These are phyloP conservation scores for Petrea volubilis DNA, from an alignment of 257 asterid genomes.

Conservation along the genomic window DNA sequence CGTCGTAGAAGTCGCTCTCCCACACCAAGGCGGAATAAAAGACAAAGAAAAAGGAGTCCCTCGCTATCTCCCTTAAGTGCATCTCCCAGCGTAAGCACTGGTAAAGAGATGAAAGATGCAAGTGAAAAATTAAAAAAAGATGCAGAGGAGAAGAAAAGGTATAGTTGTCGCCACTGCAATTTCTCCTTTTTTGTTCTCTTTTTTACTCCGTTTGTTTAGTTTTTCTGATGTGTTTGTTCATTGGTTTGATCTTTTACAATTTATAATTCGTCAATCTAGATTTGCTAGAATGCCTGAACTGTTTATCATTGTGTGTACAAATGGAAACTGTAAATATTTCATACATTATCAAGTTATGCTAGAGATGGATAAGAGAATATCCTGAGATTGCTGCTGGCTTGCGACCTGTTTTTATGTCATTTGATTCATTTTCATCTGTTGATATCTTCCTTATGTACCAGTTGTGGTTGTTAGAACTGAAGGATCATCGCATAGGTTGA, in stretches of 20 bases:
- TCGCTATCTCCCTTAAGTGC: slow-evolving; percentile 49
- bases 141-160: slow-evolving; percentile 93
- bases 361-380: slow-evolving; percentile 3
- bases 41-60: slow-evolving; percentile 61
- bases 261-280: neutral
- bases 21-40: slow-evolving; percentile 55
- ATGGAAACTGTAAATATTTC: neutral
- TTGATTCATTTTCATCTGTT: neutral
- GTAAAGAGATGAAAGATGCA: slow-evolving; percentile 70
- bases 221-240: slow-evolving; percentile 2
- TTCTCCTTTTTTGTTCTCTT: slow-evolving; percentile 5
- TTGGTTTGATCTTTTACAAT: neutral
- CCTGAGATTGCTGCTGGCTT: slow-evolving; percentile 10
- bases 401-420: neutral
- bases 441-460: neutral
- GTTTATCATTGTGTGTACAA: neutral
- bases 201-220: slow-evolving; percentile 8
- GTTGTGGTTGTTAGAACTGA: neutral
- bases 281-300: neutral
- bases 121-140: slow-evolving; percentile 68
- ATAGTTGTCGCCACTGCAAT: slow-evolving; percentile 26
- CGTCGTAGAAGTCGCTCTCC: slow-evolving; percentile 85
- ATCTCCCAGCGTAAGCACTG: slow-evolving; percentile 56
- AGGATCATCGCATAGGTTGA: slow-evolving; percentile 6
- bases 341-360: neutral